Conservation (phyloP, 176 grass and related monocot species). For the Eleusine indica region DNA sequence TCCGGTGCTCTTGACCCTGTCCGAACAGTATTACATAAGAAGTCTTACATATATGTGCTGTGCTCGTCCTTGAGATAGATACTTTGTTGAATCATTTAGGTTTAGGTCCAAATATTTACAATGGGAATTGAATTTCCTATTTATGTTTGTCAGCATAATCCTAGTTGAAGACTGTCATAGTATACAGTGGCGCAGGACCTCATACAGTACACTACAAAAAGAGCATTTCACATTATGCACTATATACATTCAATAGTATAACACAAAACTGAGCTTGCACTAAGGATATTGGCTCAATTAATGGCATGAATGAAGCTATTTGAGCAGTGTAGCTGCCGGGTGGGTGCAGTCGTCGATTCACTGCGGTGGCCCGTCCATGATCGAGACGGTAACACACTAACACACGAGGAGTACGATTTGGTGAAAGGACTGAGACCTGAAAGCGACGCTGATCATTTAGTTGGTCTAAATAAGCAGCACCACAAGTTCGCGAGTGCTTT, state of each 20-base stretch:
- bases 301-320: too few species aligned
- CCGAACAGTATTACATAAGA: background rate
- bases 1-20: slow-evolving; percentile 27
- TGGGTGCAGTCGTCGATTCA: background rate
- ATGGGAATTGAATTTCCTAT: background rate
- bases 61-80: background rate
- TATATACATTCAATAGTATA: too few species aligned
- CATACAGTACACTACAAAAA: too few species aligned
- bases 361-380: background rate
- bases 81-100: background rate
- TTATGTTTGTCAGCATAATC: background rate
- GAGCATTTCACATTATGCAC: too few species aligned
- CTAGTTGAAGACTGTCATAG: background rate
- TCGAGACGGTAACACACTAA: slow-evolving; percentile 9
- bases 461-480: slow-evolving; percentile 17
- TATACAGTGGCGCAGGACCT: too few species aligned
- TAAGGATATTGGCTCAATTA: too few species aligned
- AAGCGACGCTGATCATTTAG: slow-evolving; percentile 48
- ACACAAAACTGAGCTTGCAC: too few species aligned
- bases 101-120: background rate
- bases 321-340: background rate
- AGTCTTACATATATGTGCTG: background rate
- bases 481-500: slow-evolving; percentile 23
- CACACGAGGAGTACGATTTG: slow-evolving; percentile 21
- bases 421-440: slow-evolving; percentile 42